phyloP scores from a whole-genome alignment of 257 asterid species.

The Solanum sitiens region DNA sequence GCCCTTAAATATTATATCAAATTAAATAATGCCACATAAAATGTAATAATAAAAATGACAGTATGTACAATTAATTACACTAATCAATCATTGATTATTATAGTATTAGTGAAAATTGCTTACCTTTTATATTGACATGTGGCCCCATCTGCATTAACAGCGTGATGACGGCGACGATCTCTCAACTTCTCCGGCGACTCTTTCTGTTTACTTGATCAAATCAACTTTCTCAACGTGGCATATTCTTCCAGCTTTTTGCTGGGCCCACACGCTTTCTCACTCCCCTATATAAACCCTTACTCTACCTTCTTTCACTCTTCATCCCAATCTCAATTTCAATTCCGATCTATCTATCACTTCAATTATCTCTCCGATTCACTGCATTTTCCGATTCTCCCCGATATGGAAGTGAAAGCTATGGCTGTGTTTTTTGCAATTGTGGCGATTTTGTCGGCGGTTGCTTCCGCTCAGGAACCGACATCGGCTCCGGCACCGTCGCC shows the following conservation, averaged over 20 bases:
- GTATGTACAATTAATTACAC: not conserved
- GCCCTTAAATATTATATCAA: no score
- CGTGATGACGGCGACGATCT: not conserved
- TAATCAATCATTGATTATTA: not conserved
- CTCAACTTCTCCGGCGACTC: not conserved
- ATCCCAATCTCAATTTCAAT: not conserved
- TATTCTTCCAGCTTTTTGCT: not conserved
- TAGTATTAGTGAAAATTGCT: not conserved
- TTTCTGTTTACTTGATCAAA: not conserved
- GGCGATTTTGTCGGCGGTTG: constrained; percentile 12
- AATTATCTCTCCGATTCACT: not conserved
- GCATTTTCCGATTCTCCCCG: not conserved
- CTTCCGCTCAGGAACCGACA: constrained; percentile 17
- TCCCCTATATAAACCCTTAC: not conserved
- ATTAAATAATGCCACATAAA: no score
- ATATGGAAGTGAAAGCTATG: constrained; percentile 15
- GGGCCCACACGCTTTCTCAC: constrained; percentile 4
- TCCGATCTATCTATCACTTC: not conserved
- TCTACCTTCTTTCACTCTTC: not conserved
- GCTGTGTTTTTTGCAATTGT: constrained; percentile 20
- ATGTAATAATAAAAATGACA: not conserved
- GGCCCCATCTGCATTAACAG: not conserved
- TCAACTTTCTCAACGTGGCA: constrained; percentile 9
- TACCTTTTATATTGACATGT: not conserved
- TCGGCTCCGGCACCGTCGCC: constrained; percentile 51